Percentiles rank a stretch among this genome's conserved stretches.
phyloP scores from a whole-genome alignment of 73 alveolate species.

The Halteria grandinella region DNA sequence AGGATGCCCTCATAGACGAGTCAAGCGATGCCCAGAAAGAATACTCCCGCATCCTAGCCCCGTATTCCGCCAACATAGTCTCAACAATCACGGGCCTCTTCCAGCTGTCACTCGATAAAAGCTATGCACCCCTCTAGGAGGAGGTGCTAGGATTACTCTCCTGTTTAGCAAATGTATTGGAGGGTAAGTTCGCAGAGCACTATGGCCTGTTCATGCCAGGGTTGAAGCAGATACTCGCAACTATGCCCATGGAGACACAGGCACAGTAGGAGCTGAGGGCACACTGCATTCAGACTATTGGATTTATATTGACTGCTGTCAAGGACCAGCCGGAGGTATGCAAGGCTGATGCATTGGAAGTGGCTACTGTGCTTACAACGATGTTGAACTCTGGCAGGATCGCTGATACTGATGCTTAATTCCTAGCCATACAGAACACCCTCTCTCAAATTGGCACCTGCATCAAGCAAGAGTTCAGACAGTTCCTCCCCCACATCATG shows the following conservation, averaged over 20 bases:
- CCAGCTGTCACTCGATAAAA: constrained; percentile 58
- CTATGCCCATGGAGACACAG: constrained; percentile 57
- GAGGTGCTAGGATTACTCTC: constrained; percentile 60
- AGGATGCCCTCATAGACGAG: constrained; percentile 60
- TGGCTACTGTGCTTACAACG: not conserved
- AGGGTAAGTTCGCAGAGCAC: constrained; percentile 46
- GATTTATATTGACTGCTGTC: constrained; percentile 50
- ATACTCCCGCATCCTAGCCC: constrained; percentile 55
- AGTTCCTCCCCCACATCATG: constrained; percentile 54
- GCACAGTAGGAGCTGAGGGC: constrained; percentile 58
- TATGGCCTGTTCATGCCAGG: constrained; percentile 66
- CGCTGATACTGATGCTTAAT: constrained; percentile 58
- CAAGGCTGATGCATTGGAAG: constrained; percentile 22
- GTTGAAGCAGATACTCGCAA: constrained; percentile 26
- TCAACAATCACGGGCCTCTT: constrained; percentile 54
- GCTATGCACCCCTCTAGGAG: constrained; percentile 77
- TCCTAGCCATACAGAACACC: constrained; percentile 56
- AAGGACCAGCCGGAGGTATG: constrained; percentile 17
- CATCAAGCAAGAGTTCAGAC: constrained; percentile 53
- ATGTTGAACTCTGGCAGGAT: constrained; percentile 3
- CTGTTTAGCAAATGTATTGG: constrained; percentile 55
- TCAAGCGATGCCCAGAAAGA: constrained; percentile 34
- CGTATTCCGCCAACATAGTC: constrained; percentile 67
- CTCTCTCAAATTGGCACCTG: constrained; percentile 61
- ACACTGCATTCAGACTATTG: constrained; percentile 58